phyloP scores from a whole-genome alignment of 2,329 filamentous ascomycete species.

The Teratosphaeria viscida region DNA sequence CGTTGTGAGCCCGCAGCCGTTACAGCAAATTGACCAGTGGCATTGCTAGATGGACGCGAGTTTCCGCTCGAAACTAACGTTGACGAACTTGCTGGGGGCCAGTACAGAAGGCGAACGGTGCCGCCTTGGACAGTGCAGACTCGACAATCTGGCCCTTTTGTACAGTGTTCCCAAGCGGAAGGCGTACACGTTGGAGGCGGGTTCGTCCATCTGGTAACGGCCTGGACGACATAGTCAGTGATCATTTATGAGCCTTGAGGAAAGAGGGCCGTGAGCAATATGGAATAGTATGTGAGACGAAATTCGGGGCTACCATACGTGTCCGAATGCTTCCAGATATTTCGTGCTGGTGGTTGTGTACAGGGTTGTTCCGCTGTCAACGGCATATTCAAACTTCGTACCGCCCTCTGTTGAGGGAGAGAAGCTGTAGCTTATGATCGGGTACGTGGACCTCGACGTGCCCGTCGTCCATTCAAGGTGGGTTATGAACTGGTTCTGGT shows the following conservation, averaged over 20 bases:
- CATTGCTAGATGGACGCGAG: background rate
- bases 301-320: background rate
- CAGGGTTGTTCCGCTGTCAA: background rate
- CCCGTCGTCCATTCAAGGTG: background rate
- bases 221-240: background rate
- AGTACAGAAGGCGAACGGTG: conserved; percentile 11
- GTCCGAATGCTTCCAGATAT: background rate
- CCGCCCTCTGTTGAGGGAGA: background rate
- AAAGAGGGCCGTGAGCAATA: too few species aligned
- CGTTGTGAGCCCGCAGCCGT: background rate
- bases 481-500: background rate
- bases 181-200: background rate
- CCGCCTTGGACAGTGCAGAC: conserved; percentile 9
- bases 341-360: background rate
- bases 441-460: background rate
- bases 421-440: background rate
- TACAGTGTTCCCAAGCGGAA: background rate
- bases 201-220: background rate
- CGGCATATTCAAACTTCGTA: background rate
- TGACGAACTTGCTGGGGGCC: background rate
- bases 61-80: background rate
- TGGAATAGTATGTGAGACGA: too few species aligned
- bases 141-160: conserved; percentile 1
- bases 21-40: background rate
- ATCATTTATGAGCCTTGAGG: background rate